Percentiles rank a stretch among this genome's conserved stretches.
Conservation (phyloP, 345 rosid genomes). For the Pelargonium nanum region DNA sequence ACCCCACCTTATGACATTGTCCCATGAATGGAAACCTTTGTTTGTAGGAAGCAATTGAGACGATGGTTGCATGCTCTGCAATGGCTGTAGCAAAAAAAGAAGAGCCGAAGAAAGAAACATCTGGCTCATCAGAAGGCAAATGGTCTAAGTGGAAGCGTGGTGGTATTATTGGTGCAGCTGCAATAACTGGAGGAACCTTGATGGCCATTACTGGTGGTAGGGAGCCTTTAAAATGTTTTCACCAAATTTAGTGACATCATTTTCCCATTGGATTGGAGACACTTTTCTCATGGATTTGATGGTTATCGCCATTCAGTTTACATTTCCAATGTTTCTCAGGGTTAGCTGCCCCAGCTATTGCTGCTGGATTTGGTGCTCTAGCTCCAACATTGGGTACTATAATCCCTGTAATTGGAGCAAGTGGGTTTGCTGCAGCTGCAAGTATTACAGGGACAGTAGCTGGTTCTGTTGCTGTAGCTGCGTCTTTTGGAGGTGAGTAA, state of each 20-base stretch:
- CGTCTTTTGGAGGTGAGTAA: conserved; percentile 91
- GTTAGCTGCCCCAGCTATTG: conserved; percentile 96
- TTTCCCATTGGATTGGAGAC: conserved; percentile 5
- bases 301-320: conserved; percentile 8
- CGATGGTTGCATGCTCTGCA: conserved; percentile 78
- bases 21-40: conserved; percentile 7
- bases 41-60: conserved; percentile 67
- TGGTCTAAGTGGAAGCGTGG: conserved; percentile 93
- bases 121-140: conserved; percentile 30
- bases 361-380: conserved; percentile 87
- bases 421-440: conserved; percentile 97
- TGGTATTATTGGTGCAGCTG: conserved; percentile 93
- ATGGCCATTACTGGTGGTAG: conserved; percentile 96
- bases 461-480: conserved; percentile 99
- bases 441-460: conserved; percentile 92
- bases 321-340: conserved; percentile 37
- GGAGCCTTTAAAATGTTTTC: conserved; percentile 10
- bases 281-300: neutral
- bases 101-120: conserved; percentile 46
- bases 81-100: conserved; percentile 67
- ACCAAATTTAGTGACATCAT: neutral
- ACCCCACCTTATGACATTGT: neutral
- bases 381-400: conserved; percentile 92
- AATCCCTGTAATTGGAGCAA: conserved; percentile 87
- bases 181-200: conserved; percentile 85